Percentiles rank a stretch among this genome's conserved stretches.
These are phyloP conservation scores for Phenoliferia sp. DNA, from an alignment of 1,284 basidiomycete genomes.

Conservation along the genomic window DNA sequence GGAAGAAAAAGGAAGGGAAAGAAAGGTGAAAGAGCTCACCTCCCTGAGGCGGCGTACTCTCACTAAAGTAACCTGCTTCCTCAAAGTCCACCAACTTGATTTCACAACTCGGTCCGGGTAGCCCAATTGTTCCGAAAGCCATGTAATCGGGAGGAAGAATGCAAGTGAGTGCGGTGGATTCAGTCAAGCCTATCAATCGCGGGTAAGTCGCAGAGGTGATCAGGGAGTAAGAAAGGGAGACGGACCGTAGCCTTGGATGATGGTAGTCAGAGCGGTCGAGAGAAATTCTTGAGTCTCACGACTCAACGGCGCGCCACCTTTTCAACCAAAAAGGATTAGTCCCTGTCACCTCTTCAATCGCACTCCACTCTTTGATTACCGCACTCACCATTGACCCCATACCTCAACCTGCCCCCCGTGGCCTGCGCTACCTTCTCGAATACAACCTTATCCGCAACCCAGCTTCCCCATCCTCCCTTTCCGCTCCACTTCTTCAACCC, in stretches of 20 bases:
- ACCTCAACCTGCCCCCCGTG: slow-evolving; percentile 62
- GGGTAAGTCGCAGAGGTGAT: background rate
- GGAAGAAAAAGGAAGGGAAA: too few species aligned
- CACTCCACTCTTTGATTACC: too few species aligned
- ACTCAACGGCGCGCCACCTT: slow-evolving; percentile 67
- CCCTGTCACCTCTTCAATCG: too few species aligned
- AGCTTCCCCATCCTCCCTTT: slow-evolving; percentile 21
- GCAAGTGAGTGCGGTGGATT: slow-evolving; percentile 59
- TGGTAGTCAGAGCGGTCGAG: slow-evolving; percentile 65
- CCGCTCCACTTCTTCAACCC: slow-evolving; percentile 55
- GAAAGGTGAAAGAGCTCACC: too few species aligned
- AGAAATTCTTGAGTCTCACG: slow-evolving; percentile 87
- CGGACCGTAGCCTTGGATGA: slow-evolving; percentile 77
- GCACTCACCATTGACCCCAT: slow-evolving; percentile 35
- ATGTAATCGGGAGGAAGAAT: slow-evolving; percentile 68
- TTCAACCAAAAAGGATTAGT: too few species aligned
- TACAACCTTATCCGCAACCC: slow-evolving; percentile 68
- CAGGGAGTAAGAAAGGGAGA: background rate
- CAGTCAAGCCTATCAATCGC: slow-evolving; percentile 58
- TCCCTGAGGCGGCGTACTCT: slow-evolving; percentile 67
- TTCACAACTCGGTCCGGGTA: slow-evolving; percentile 78
- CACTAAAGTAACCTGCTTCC: slow-evolving; percentile 71
- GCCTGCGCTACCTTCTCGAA: slow-evolving; percentile 69
- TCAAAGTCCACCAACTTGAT: slow-evolving; percentile 61
- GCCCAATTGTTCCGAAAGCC: slow-evolving; percentile 68